Conservation (phyloP, 768 basidiomycete genomes). For the Termitomyces sp. region DNA sequence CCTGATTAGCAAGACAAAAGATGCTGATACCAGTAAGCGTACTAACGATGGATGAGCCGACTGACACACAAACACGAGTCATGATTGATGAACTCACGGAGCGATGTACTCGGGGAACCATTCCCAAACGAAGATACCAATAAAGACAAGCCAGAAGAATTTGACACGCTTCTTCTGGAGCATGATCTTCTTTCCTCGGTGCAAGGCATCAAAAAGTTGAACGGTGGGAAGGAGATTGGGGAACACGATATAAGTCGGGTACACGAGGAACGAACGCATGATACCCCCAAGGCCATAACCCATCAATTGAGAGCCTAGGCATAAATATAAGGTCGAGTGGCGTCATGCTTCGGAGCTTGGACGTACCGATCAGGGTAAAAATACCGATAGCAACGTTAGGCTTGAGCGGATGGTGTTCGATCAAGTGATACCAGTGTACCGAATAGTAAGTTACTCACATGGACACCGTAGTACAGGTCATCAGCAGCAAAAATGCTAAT, state of each 20-base stretch:
- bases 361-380: conserved; percentile 8
- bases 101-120: conserved; percentile 49
- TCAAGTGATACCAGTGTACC: background rate
- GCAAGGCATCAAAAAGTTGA: conserved; percentile 37
- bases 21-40: conserved; percentile 58
- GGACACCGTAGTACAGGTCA: conserved; percentile 37
- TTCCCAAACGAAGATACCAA: conserved; percentile 51
- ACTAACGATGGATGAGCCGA: conserved; percentile 9
- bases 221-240: conserved; percentile 34
- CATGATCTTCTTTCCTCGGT: conserved; percentile 35
- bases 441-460: conserved; percentile 15
- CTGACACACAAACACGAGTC: background rate
- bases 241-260: conserved; percentile 38
- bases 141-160: conserved; percentile 50
- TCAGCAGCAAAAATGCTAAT: conserved; percentile 58
- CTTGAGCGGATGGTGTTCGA: conserved; percentile 7
- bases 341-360: background rate
- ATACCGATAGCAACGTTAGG: conserved; percentile 25
- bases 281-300: conserved; percentile 29
- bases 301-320: conserved; percentile 28
- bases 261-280: conserved; percentile 40
- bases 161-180: conserved; percentile 47
- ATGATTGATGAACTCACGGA: conserved; percentile 18
- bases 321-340: background rate
- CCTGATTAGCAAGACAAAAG: conserved; percentile 44